phyloP scores from a whole-genome alignment of 805 yeast genomes.

The Zygosaccharomyces siamensis region DNA sequence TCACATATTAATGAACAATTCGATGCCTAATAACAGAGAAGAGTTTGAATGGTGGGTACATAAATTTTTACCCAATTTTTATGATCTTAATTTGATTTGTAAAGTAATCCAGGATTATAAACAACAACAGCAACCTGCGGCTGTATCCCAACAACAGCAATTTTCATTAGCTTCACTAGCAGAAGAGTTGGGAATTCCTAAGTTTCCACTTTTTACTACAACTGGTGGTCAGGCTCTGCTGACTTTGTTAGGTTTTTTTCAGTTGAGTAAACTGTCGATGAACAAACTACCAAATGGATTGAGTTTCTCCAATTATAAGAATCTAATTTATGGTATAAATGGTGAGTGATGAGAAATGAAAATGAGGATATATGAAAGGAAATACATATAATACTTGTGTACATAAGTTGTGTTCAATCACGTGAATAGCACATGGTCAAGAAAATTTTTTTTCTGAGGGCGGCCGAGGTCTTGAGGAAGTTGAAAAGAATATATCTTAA shows the following conservation, averaged over 20 bases:
- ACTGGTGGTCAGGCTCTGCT: slow-evolving; percentile 62
- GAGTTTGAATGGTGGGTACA: slow-evolving; percentile 70
- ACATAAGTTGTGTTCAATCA: not conserved
- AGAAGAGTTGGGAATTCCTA: slow-evolving; percentile 65
- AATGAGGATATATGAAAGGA: not conserved
- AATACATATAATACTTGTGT: not conserved
- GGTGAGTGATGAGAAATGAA: slow-evolving; percentile 18
- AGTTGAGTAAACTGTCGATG: slow-evolving; percentile 39
- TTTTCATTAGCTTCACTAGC: slow-evolving; percentile 52
- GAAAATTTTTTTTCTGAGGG: slow-evolving; percentile 4
- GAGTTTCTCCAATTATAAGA: slow-evolving; percentile 41
- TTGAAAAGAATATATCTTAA: not conserved
- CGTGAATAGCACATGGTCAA: not conserved
- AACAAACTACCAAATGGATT: slow-evolving; percentile 34
- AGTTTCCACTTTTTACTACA: slow-evolving; percentile 49
- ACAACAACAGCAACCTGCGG: slow-evolving; percentile 17
- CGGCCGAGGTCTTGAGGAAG: slow-evolving; percentile 3
- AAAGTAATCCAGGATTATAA: slow-evolving; percentile 32
- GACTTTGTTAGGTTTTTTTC: slow-evolving; percentile 61
- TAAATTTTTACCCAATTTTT: slow-evolving; percentile 73
- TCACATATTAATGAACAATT: slow-evolving; percentile 65
- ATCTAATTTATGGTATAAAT: slow-evolving; percentile 48
- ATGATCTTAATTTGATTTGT: slow-evolving; percentile 65
- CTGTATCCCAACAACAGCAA: slow-evolving; percentile 21
- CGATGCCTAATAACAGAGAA: slow-evolving; percentile 74